Evolutionary conservation across 2,329 filamentous ascomycete genomes (phyloP).

Genomic region (Verticillium albo-atrum): DNA sequence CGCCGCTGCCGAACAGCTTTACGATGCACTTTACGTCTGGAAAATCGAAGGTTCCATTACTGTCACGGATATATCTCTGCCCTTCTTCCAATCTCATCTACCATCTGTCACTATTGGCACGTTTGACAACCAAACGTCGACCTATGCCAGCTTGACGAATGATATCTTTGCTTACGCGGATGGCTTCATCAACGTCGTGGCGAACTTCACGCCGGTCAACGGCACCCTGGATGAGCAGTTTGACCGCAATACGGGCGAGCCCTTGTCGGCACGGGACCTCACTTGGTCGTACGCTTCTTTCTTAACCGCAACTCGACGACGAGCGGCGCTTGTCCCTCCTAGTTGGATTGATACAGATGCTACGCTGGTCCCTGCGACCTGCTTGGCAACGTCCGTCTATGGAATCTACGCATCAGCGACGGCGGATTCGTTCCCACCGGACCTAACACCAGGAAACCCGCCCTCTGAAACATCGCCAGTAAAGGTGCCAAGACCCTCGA

Average conservation of each 20-base stretch:
- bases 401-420: slow-evolving; percentile 50
- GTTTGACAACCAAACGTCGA: slow-evolving; percentile 43
- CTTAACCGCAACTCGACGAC: slow-evolving; percentile 54
- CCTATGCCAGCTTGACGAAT: slow-evolving; percentile 50
- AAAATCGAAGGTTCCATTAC: slow-evolving; percentile 56
- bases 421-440: slow-evolving; percentile 30
- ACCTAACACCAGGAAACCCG: slow-evolving; percentile 25
- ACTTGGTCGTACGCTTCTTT: slow-evolving; percentile 73
- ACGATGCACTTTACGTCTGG: slow-evolving; percentile 72
- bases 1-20: slow-evolving; percentile 75
- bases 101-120: slow-evolving; percentile 56
- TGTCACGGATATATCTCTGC: slow-evolving; percentile 59
- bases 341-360: slow-evolving; percentile 48
- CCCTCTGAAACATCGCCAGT: neutral
- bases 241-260: slow-evolving; percentile 44
- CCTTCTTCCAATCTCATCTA: slow-evolving; percentile 67
- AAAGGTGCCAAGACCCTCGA: slow-evolving; percentile 21
- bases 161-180: slow-evolving; percentile 56
- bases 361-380: slow-evolving; percentile 43
- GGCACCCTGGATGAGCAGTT: slow-evolving; percentile 67
- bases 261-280: slow-evolving; percentile 60
- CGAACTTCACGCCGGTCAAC: slow-evolving; percentile 55
- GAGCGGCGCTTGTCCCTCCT: slow-evolving; percentile 48
- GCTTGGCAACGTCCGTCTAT: slow-evolving; percentile 37
- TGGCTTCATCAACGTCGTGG: slow-evolving; percentile 57